Evolutionary conservation across 768 basidiomycete species (phyloP).

Genomic region (Serpula lacrymans): DNA sequence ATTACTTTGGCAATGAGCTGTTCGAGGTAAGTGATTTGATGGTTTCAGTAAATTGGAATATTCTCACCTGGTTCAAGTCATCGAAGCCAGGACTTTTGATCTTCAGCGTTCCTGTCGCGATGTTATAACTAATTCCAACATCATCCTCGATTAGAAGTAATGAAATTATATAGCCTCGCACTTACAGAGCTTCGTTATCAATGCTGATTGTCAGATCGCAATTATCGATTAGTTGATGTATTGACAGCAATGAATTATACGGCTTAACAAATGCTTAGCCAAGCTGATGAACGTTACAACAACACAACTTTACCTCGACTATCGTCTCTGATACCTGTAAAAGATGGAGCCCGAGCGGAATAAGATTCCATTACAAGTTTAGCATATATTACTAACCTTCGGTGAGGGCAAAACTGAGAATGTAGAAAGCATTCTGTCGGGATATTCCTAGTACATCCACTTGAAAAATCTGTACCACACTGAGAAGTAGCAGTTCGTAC

Average conservation of each 20-base stretch:
- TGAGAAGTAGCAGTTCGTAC: conserved; percentile 32
- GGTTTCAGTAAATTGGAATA: no score
- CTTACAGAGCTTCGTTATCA: conserved; percentile 84
- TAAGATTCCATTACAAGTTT: not conserved
- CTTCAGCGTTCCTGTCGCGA: conserved; percentile 63
- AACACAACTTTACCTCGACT: conserved; percentile 46
- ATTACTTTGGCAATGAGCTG: conserved; percentile 85
- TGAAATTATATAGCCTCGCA: conserved; percentile 6
- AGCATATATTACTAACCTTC: conserved; percentile 33
- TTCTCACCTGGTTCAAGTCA: conserved; percentile 64
- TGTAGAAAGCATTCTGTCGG: conserved; percentile 47
- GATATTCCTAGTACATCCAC: conserved; percentile 52
- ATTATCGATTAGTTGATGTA: conserved; percentile 88
- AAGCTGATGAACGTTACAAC: not conserved
- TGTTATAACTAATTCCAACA: conserved; percentile 56
- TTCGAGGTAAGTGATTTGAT: not conserved
- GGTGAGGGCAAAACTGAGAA: conserved; percentile 55
- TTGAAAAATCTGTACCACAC: conserved; percentile 14
- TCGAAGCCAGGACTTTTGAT: conserved; percentile 59
- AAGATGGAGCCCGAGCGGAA: conserved; percentile 10
- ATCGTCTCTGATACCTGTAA: conserved; percentile 44
- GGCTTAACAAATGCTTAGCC: conserved; percentile 40
- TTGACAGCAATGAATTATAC: conserved; percentile 80
- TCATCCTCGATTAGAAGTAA: not conserved
- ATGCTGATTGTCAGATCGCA: conserved; percentile 81